Evolutionary conservation across 441 rosid genomes (phyloP).

Genomic region (Pelargonium citronellum): DNA sequence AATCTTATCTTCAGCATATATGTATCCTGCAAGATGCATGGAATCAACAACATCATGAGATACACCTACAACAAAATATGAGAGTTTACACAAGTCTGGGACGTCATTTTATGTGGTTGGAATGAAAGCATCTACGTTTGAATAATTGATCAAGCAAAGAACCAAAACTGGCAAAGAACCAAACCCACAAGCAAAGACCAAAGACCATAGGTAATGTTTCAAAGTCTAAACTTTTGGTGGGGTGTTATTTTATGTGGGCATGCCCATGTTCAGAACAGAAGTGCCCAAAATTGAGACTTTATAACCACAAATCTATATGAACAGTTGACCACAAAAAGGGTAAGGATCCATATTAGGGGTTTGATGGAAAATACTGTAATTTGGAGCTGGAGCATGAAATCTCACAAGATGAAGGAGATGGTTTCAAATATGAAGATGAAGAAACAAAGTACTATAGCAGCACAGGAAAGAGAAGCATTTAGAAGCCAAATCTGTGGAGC

Average conservation of each 20-base stretch:
- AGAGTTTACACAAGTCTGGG: slow-evolving; percentile 5
- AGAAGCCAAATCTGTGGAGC: neutral
- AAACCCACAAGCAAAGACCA: slow-evolving; percentile 39
- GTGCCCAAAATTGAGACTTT: slow-evolving; percentile 20
- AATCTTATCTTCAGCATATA: slow-evolving; percentile 59
- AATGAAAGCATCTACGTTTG: slow-evolving; percentile 29
- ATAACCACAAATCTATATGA: slow-evolving; percentile 12
- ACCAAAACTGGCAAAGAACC: slow-evolving; percentile 40
- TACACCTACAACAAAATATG: neutral
- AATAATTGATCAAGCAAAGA: neutral
- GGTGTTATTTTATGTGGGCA: slow-evolving; percentile 62
- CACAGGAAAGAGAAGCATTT: neutral
- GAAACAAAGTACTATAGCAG: neutral
- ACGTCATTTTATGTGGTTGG: slow-evolving; percentile 72
- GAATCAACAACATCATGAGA: neutral
- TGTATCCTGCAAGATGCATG: slow-evolving; percentile 26
- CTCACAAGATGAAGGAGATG: neutral
- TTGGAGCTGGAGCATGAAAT: neutral
- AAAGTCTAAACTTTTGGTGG: slow-evolving; percentile 18
- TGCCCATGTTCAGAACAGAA: neutral
- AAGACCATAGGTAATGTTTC: slow-evolving; percentile 20
- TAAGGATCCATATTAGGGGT: slow-evolving; percentile 15
- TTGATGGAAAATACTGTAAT: neutral
- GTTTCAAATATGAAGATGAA: neutral
- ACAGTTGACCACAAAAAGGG: slow-evolving; percentile 17